Conservation (phyloP, 1,139 yeast species). For the Pneumocystis sp. region DNA sequence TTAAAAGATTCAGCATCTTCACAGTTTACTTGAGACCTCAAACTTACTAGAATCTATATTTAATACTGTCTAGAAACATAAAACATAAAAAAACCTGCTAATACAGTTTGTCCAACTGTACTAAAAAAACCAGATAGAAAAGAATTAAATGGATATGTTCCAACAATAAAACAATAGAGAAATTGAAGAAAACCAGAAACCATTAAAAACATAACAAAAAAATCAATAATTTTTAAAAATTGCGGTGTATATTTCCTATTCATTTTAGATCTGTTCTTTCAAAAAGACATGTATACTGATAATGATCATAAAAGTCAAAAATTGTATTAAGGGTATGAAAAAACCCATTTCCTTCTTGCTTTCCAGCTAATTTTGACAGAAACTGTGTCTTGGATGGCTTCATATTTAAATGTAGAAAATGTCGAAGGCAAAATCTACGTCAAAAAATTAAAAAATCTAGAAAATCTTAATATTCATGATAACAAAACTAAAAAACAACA, state of each 20-base stretch:
- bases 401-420: neutral
- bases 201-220: constrained; percentile 61
- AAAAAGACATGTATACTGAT: neutral
- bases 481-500: neutral
- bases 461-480: neutral
- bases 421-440: neutral
- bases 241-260: constrained; percentile 12
- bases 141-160: constrained; percentile 90
- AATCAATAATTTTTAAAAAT: constrained; percentile 46
- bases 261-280: neutral
- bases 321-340: neutral
- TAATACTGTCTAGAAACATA: neutral
- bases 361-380: neutral
- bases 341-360: no score
- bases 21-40: constrained; percentile 54
- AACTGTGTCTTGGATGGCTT: neutral
- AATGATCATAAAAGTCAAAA: neutral
- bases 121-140: constrained; percentile 83
- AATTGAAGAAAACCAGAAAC: constrained; percentile 65
- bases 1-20: constrained; percentile 32
- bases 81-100: constrained; percentile 31
- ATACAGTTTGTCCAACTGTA: constrained; percentile 91
- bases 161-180: constrained; percentile 56
- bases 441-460: neutral
- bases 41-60: constrained; percentile 21